Conservation (phyloP, 2,329 filamentous ascomycete genomes). For the Verticillium longisporum region DNA sequence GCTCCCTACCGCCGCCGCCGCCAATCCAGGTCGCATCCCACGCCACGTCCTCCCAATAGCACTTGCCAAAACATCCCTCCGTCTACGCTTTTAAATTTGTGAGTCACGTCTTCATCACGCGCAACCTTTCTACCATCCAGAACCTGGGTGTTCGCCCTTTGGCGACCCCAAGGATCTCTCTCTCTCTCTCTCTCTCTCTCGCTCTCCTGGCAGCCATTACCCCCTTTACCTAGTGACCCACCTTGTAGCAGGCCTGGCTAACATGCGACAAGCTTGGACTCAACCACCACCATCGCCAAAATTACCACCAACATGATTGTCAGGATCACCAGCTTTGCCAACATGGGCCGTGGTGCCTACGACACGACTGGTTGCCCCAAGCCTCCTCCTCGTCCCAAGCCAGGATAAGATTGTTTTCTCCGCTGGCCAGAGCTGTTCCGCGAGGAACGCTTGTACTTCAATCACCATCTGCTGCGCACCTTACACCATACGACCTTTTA, state of each 20-base stretch:
- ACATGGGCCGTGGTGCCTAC: constrained; percentile 46
- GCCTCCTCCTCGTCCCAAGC: constrained; percentile 35
- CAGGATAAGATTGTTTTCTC: constrained; percentile 19
- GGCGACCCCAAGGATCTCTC: too few species aligned
- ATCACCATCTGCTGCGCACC: constrained; percentile 8
- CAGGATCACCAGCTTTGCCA: constrained; percentile 23
- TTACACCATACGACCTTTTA: background rate
- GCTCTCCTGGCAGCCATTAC: background rate
- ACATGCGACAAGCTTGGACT: constrained; percentile 4
- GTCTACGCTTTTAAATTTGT: constrained; percentile 8
- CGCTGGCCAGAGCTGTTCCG: too few species aligned
- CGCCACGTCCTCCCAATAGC: constrained; percentile 4
- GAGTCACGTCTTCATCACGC: constrained; percentile 7
- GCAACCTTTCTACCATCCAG: background rate
- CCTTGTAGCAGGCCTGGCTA: constrained; percentile 4
- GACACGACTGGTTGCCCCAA: constrained; percentile 44
- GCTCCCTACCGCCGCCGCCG: constrained; percentile 6
- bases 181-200: too few species aligned
- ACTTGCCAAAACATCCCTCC: constrained; percentile 9
- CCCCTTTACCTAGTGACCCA: background rate
- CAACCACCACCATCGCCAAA: constrained; percentile 9
- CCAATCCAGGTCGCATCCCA: constrained; percentile 9
- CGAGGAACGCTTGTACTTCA: constrained; percentile 4
- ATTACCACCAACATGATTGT: constrained; percentile 24
- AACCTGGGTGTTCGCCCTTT: background rate